These are phyloP conservation scores for Ceratocystis destructans DNA, from an alignment of 2,329 filamentous ascomycete genomes.

Conservation along the genomic window DNA sequence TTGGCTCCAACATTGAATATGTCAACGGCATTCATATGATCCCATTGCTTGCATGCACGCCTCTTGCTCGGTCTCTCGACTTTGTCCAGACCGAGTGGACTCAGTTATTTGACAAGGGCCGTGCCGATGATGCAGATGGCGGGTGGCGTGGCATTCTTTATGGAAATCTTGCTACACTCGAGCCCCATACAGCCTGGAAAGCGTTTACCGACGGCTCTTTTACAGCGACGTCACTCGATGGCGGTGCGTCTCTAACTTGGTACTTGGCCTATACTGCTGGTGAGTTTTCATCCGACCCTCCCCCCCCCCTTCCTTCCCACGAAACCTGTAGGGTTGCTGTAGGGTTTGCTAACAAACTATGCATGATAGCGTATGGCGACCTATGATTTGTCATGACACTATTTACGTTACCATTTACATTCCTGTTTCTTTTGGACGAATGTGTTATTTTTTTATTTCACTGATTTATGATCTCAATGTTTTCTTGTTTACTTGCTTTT, in stretches of 20 bases:
- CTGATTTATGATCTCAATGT: not conserved
- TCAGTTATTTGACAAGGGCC: slow-evolving; percentile 56
- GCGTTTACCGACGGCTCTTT: slow-evolving; percentile 61
- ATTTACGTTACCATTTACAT: not conserved
- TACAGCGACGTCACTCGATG: slow-evolving; percentile 58
- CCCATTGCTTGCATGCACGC: slow-evolving; percentile 54
- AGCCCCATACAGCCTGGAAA: slow-evolving; percentile 53
- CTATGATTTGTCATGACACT: not conserved
- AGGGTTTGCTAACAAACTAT: not conserved
- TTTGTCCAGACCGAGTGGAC: slow-evolving; percentile 81
- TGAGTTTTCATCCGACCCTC: slow-evolving; percentile 29
- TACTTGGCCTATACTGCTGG: slow-evolving; percentile 68
- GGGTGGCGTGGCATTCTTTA: slow-evolving; percentile 81
- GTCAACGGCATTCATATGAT: slow-evolving; percentile 75
- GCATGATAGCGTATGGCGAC: not conserved
- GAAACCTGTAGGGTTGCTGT: not conserved
- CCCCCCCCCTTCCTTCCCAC: too few species aligned
- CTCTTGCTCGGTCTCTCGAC: slow-evolving; percentile 47
- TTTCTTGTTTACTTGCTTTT: not conserved
- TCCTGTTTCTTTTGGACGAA: not conserved
- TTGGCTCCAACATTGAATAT: slow-evolving; percentile 58
- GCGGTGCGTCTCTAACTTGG: slow-evolving; percentile 73
- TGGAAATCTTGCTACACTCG: slow-evolving; percentile 65
- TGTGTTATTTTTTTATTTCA: not conserved
- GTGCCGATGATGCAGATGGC: slow-evolving; percentile 50